Base-by-base conservation (phyloP, 768 basidiomycete genomes). In the Suillus variegatus region DNA sequence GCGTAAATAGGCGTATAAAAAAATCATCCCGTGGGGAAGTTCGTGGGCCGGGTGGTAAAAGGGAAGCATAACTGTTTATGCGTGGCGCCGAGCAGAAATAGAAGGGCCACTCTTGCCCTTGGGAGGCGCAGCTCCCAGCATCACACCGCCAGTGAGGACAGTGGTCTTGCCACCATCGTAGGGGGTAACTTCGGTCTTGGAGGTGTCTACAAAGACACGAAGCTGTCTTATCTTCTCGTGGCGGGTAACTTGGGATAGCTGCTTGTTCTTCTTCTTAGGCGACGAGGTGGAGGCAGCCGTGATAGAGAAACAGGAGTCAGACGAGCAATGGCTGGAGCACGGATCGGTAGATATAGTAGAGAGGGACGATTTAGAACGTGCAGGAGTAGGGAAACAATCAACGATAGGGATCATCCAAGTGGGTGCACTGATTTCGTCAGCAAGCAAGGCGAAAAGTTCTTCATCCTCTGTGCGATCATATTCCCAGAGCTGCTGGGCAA, bases 121-220 rank as follows among this genome's bases (percentile, higher is more conserved):
- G 62, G 74, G 64, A 65, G 76, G 71, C 68, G 79, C 28, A 32
- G 18, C 78, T 56, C 92, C 92, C 67, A 94, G 89, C 92, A 94
- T 94, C 69, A 93, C 92, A 67, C 92, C 92, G 64, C 92, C 92
- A 2, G 92, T 93, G 70, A 94, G 86, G 60, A 93, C 92, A 36
- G 92, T 93, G 64, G 92, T 94, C 84, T 92, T 93, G 68, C 92
- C 92, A 64, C 91, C 91, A 69, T 94, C 92, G 70, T 94, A 94
- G 71, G 90, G 89, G 55, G 91, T 93, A 67, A 93, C 89, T 52
- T 90, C 89, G 60, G 78, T 92, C 82, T 88, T 93, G 72, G 88
- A 78, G 25, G 82, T 85, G 76, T 94, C 92, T 62, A 93, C 77
- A 72, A 84, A 92, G 69, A 93, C 89, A 67, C 86, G 86, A 25